A percentile compares a stretch with the other conserved stretches of the same genome.
These are phyloP conservation scores for Benincasa hispida DNA, from an alignment of 306 rosid species.

Conservation along the genomic window DNA sequence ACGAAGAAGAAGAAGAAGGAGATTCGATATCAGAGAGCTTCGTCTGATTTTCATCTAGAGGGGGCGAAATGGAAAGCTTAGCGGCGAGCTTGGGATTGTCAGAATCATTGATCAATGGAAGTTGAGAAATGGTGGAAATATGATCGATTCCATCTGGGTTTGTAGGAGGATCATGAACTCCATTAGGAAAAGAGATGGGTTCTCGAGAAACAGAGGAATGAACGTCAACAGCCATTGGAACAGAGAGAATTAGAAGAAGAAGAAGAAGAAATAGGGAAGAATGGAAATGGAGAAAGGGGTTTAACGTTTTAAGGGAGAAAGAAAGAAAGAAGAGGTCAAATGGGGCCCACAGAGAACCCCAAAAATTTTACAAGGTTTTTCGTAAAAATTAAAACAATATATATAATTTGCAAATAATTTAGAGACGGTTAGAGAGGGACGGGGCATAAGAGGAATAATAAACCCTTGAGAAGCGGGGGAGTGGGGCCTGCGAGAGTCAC, in stretches of 20 bases:
- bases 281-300: neutral
- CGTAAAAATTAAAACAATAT: neutral
- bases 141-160: neutral
- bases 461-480: neutral
- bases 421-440: neutral
- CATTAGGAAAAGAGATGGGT: neutral
- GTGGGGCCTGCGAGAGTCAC: neutral
- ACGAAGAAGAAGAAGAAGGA: neutral
- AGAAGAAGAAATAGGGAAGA: neutral
- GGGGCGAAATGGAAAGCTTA: neutral
- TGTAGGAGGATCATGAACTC: neutral
- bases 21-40: neutral
- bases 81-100: neutral
- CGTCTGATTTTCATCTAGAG: neutral
- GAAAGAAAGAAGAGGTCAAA: conserved; percentile 18
- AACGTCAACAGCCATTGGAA: neutral
- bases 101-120: neutral
- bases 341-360: neutral
- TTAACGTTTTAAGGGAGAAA: conserved; percentile 1
- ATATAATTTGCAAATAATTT: neutral
- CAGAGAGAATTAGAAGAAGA: neutral
- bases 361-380: neutral
- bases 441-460: neutral
- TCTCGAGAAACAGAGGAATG: conserved; percentile 1
- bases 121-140: neutral